Percentiles rank a stretch among this genome's conserved stretches.
Evolutionary conservation across 1,139 yeast genomes (phyloP).

Genomic region (Zygosaccharomyces pseudobailii): DNA sequence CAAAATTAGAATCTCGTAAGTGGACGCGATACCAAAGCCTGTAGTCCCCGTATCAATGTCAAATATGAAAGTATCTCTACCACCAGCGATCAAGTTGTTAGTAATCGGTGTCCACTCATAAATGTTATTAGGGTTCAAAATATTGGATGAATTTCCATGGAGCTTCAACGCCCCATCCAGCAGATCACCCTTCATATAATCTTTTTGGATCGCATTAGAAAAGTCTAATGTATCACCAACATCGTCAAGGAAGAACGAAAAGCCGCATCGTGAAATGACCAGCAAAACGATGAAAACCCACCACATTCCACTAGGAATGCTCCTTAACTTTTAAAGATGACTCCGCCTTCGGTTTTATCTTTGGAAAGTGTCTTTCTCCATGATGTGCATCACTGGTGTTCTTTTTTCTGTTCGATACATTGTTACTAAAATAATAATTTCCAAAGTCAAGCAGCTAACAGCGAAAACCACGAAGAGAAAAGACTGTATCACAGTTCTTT

Average conservation of each 20-base stretch:
- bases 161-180: background rate
- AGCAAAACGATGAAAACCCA: background rate
- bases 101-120: constrained; percentile 31
- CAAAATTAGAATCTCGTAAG: constrained; percentile 51
- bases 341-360: background rate
- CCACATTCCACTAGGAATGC: constrained; percentile 2
- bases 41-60: constrained; percentile 18
- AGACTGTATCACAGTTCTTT: background rate
- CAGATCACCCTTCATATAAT: background rate
- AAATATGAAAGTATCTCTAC: constrained; percentile 24
- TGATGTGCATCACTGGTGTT: background rate
- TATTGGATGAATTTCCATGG: constrained; percentile 1
- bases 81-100: constrained; percentile 24
- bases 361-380: background rate
- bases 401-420: background rate
- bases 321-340: background rate
- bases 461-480: background rate
- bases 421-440: background rate
- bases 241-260: background rate
- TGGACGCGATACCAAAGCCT: constrained; percentile 20
- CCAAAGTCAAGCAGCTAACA: background rate
- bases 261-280: background rate
- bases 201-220: background rate
- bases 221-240: background rate
- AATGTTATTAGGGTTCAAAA: constrained; percentile 21